Evolutionary conservation across 306 rosid species (phyloP).

Genomic region (Prunus persica): Prunus_persica_NCBIv2 NC_034015.1:12886501-12887000

Average conservation of each 20-base stretch:
- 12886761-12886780: background rate
- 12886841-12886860: too few relatives aligned
- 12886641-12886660: constrained; percentile 38
- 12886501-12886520: too few relatives aligned
- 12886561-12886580: constrained; percentile 10
- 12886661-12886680: constrained; percentile 44
- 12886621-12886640: constrained; percentile 26
- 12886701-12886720: background rate
- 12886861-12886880: too few relatives aligned
- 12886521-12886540: background rate
- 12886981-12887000: too few relatives aligned
- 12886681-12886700: constrained; percentile 10
- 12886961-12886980: too few relatives aligned
- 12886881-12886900: too few relatives aligned
- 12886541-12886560: background rate
- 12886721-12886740: background rate
- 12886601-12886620: constrained; percentile 58
- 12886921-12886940: too few relatives aligned
- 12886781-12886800: too few relatives aligned
- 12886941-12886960: too few relatives aligned
- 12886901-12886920: too few relatives aligned
- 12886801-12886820: too few relatives aligned
- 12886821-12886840: too few relatives aligned
- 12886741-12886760: background rate
- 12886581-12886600: constrained; percentile 30